Base-by-base conservation (phyloP, 331 rosid species). In the Acacia concinna region DNA sequence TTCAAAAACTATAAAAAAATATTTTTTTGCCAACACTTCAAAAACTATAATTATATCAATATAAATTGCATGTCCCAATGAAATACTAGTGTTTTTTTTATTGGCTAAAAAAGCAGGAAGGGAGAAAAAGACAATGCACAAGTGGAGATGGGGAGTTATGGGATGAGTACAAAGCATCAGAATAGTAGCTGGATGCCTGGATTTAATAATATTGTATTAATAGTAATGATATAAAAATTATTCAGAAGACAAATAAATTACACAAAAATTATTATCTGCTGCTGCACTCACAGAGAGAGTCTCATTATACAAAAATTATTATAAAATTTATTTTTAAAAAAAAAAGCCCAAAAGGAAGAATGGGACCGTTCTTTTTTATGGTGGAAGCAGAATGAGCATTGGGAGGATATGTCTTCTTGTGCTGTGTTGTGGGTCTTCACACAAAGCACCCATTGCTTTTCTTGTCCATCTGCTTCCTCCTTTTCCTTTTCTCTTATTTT, bases 311-410 rank as follows among this genome's bases (percentile, higher is more conserved):
- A 74, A 68, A 77, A 67, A 65, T 27, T 41, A 75, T 69, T 21
- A 23, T 1, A 51, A 18, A 20, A 6, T 64, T 46, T 14, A 14
- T 47, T 15, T 44, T 0, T 0, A 8, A 41, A 47, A 18, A 47
- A n/a, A 46, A 62, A 81, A 70, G 9, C n/a, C n/a, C 34, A 35
- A 40, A 70, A 51, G 15, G 15, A 41, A 35, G 57, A 74, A 51
- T 86, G 88, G 77, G 86, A 75, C 77, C 83, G 9, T 49, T 41
- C 49, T 79, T 75, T 60, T 79, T 34, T 6, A 77, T 83, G 81
- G 74, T 77, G 87, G 84, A 77, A 81, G 87, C 62, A 60, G 81
- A 85, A 82, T 76, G 77, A 83, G 85, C 89, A 80, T 71, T 56
- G 54, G 56, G 69, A 54, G 83, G 76, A 67, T 62, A 64, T 82